Percentiles rank a stretch among this genome's conserved stretches.
Conservation (phyloP, 768 basidiomycete genomes). For the Dentipellis fragilis region DNA sequence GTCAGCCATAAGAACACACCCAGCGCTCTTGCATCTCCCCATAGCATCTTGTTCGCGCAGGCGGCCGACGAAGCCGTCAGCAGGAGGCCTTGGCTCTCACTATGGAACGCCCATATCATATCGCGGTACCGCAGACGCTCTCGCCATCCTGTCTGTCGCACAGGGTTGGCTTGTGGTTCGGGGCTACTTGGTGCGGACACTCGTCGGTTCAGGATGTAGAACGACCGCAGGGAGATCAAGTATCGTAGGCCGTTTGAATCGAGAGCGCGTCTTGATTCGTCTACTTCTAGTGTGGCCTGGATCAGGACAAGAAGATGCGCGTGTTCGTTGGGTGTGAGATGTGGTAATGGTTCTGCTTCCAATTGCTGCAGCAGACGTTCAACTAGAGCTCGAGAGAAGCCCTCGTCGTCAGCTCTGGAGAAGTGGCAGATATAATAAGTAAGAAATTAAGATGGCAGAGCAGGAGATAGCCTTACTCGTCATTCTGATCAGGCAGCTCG, state of each 20-base stretch:
- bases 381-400: slow-evolving; percentile 54
- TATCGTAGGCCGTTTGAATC: slow-evolving; percentile 92
- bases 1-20: slow-evolving; percentile 86
- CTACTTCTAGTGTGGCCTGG: slow-evolving; percentile 81
- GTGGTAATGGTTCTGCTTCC: slow-evolving; percentile 53
- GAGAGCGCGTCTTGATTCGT: slow-evolving; percentile 82
- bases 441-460: neutral
- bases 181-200: slow-evolving; percentile 40
- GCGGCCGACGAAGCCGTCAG: slow-evolving; percentile 58
- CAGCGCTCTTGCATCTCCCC: slow-evolving; percentile 79
- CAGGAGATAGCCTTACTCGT: slow-evolving; percentile 31
- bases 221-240: slow-evolving; percentile 85
- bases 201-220: slow-evolving; percentile 74
- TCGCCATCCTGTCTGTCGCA: slow-evolving; percentile 45
- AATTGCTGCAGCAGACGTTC: slow-evolving; percentile 51
- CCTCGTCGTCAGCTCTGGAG: slow-evolving; percentile 35
- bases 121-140: slow-evolving; percentile 86
- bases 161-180: slow-evolving; percentile 28
- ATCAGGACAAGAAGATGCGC: slow-evolving; percentile 77
- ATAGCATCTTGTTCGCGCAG: slow-evolving; percentile 79
- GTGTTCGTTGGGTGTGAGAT: slow-evolving; percentile 71
- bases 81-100: slow-evolving; percentile 84
- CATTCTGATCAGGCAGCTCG: slow-evolving; percentile 27
- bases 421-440: neutral
- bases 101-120: slow-evolving; percentile 95